Conservation (phyloP, 345 rosid species). For the Lenwebbia sp. region DNA sequence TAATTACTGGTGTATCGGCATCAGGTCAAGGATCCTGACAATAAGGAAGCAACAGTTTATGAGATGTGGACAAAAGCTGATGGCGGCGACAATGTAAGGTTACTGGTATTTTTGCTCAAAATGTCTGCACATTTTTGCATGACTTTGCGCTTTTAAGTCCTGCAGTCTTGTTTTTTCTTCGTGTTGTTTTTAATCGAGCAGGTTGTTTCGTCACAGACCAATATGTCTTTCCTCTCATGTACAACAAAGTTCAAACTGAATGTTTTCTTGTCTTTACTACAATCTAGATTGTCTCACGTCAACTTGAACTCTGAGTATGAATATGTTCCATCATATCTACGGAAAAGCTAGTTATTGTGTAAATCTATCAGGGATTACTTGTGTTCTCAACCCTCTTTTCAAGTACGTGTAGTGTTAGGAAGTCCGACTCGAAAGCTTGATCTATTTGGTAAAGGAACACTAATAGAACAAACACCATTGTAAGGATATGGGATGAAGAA, state of each 20-base stretch:
- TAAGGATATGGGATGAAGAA: not conserved
- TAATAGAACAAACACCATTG: not conserved
- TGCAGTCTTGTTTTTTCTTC: not conserved
- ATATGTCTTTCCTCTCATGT: not conserved
- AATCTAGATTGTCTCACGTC: not conserved
- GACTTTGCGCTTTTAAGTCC: not conserved
- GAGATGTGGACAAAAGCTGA: slow-evolving; percentile 50
- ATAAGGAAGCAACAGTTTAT: slow-evolving; percentile 37
- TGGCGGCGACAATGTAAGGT: slow-evolving; percentile 27
- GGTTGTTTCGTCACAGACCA: not conserved
- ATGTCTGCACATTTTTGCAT: not conserved
- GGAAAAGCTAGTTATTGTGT: not conserved
- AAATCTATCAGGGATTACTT: not conserved
- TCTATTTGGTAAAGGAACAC: not conserved
- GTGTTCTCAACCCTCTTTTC: not conserved
- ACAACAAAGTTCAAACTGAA: not conserved
- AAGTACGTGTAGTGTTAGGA: not conserved
- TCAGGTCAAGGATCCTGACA: slow-evolving; percentile 83
- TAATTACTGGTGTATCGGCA: not conserved
- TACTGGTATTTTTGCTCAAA: not conserved
- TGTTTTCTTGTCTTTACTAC: not conserved
- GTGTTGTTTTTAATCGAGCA: not conserved
- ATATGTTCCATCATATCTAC: not conserved
- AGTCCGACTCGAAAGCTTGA: not conserved
- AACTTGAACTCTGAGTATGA: not conserved